phyloP scores from a whole-genome alignment of 2,329 filamentous ascomycete genomes.

The Helminthosporium solani region DNA sequence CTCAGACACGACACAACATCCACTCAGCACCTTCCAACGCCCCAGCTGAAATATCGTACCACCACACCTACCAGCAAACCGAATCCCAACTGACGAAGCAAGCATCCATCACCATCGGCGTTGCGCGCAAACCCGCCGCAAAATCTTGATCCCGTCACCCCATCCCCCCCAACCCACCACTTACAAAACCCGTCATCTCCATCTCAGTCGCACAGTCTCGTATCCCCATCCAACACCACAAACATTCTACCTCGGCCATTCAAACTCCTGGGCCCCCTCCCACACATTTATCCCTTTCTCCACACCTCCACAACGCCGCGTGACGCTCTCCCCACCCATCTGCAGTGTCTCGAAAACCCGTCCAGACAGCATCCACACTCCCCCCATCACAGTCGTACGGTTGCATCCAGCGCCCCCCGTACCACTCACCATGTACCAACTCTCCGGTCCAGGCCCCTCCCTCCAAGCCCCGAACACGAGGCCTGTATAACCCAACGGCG shows the following conservation, averaged over 20 bases:
- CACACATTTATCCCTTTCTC: too few relatives aligned
- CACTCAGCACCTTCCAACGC: background rate
- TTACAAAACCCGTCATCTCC: background rate
- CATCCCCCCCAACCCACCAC: background rate
- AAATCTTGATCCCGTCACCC: background rate
- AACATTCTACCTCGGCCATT: too few relatives aligned
- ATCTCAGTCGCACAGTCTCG: constrained; percentile 4
- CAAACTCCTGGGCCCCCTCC: too few relatives aligned
- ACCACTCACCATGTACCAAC: too few relatives aligned
- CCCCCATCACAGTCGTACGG: too few relatives aligned
- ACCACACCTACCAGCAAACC: background rate
- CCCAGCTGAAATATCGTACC: constrained; percentile 1
- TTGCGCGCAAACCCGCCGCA: background rate
- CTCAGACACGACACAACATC: background rate
- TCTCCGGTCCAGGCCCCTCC: background rate
- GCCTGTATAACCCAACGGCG: background rate
- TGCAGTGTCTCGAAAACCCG: too few relatives aligned
- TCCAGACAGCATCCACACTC: too few relatives aligned
- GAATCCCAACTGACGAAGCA: background rate
- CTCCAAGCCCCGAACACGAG: background rate
- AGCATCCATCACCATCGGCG: background rate
- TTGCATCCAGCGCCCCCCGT: too few relatives aligned
- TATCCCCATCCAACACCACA: too few relatives aligned
- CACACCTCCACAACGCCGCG: too few relatives aligned
- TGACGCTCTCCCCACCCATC: too few relatives aligned